A percentile compares a stretch with the other conserved stretches of the same genome.
phyloP scores from a whole-genome alignment of 257 asterid species.

The Nicotiana tomentosiformis region DNA sequence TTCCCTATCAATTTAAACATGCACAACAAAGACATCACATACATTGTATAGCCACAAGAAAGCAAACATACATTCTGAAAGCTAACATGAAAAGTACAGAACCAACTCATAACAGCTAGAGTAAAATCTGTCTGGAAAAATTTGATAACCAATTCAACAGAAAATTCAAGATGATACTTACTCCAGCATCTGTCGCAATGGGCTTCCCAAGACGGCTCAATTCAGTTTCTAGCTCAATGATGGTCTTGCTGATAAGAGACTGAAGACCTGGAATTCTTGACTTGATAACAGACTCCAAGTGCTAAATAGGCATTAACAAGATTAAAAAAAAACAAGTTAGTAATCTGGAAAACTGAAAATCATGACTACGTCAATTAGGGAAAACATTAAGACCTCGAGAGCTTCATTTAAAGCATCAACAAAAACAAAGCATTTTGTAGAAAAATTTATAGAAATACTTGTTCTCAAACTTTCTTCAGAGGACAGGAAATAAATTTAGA shows the following conservation, averaged over 20 bases:
- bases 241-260: constrained; percentile 88
- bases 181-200: constrained; percentile 96
- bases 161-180: constrained; percentile 32
- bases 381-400: background rate
- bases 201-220: constrained; percentile 93
- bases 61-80: background rate
- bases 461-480: background rate
- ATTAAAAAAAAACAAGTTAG: background rate
- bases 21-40: background rate
- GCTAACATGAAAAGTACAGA: background rate
- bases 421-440: background rate
- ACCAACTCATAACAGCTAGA: background rate
- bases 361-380: background rate
- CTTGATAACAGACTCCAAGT: constrained; percentile 94
- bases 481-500: background rate
- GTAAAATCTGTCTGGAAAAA: background rate
- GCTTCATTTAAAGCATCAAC: background rate
- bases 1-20: constrained; percentile 53
- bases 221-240: constrained; percentile 83
- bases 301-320: constrained; percentile 36
- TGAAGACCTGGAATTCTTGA: constrained; percentile 99
- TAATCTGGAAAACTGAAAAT: background rate
- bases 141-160: background rate
- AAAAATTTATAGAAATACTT: background rate
- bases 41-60: constrained; percentile 1